Base-by-base conservation (phyloP, 352 stramenopile genomes). In the Globisporangium irregulare region DNA sequence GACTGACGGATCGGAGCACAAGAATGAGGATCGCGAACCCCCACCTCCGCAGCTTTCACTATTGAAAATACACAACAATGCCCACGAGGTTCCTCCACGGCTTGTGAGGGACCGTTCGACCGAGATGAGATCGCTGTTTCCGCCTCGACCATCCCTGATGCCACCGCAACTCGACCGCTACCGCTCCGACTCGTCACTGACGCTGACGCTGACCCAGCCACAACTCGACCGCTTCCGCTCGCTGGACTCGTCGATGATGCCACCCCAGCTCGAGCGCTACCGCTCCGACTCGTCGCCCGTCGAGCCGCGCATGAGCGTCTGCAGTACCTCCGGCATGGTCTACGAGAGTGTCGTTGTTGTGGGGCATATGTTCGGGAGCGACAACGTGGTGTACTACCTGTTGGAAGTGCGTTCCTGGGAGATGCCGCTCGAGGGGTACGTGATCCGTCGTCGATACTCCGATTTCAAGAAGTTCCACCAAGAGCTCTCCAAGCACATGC, bases 261-360 rank as follows among this genome's bases (percentile, higher is more conserved):
- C 68, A 18, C 62, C 53, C n/a, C 67, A 74, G 18, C 73, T 78
- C 57, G 65, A 75, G 25, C 73, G 77, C 15, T 74, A 80, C 55
- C 73, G 75, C 25, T 73, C 67, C 7, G 77, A 87, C 61, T 80
- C 74, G 66, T 69, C 66, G 22, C 59, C 71, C n/a, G 65, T 59
- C 6, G 78, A 85, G 55, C 74, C 72, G 29, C 74, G 79, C 1
- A 68, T 91, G 34, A 92, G 78, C 61, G 73, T 92, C 56, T 87
- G 73, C 73, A 90, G 79, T 60, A 92, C 82, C 1, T 89, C 80
- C 4, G 84, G 84, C 25, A 88, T 75, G 6, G 79, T 83, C 12
- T 92, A 92, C 77, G 82, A 92, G 72, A 87, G 76, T 59, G 80
- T 90, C 14, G 78, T 87, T 43, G 84, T 92, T n/a, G 80, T 90